phyloP scores from a whole-genome alignment of 345 rosid species.

The Geranium brycei region DNA sequence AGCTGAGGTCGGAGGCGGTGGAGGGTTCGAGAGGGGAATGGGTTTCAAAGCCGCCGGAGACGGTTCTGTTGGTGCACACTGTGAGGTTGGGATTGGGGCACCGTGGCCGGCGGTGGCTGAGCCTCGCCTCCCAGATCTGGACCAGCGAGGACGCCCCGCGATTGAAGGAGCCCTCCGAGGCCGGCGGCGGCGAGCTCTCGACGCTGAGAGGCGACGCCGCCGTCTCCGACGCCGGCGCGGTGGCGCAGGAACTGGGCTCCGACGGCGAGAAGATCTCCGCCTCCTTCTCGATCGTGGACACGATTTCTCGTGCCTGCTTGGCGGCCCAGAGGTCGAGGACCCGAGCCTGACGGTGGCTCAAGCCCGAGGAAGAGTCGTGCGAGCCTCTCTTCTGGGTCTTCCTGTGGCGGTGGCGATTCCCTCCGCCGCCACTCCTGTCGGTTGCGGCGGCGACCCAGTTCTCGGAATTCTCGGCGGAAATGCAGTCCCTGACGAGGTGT shows the following conservation, averaged over 20 bases:
- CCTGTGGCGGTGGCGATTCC: too few species aligned
- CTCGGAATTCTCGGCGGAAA: constrained; percentile 13
- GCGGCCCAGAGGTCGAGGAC: constrained; percentile 32
- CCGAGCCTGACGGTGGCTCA: constrained; percentile 11
- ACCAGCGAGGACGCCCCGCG: constrained; percentile 74
- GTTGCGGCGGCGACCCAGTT: not conserved
- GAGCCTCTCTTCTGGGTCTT: too few species aligned
- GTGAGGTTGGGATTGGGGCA: constrained; percentile 14
- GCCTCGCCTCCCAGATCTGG: constrained; percentile 84
- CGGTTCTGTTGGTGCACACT: constrained; percentile 14
- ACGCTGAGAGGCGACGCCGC: constrained; percentile 1
- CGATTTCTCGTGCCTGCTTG: constrained; percentile 29
- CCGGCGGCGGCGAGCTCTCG: constrained; percentile 4
- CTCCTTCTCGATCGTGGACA: constrained; percentile 23
- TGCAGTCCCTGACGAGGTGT: constrained; percentile 47
- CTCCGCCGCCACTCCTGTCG: too few species aligned
- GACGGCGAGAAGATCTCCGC: constrained; percentile 1
- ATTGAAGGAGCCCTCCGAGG: constrained; percentile 10
- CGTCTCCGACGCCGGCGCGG: constrained; percentile 8
- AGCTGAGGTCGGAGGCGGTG: not conserved
- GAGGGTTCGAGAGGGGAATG: not conserved
- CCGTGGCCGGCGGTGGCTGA: constrained; percentile 22
- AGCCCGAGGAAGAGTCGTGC: not conserved
- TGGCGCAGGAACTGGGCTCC: too few species aligned
- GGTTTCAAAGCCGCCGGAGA: constrained; percentile 6